phyloP scores from a whole-genome alignment of 2,329 filamentous ascomycete genomes.

The Phaeosphaeria sp. region DNA sequence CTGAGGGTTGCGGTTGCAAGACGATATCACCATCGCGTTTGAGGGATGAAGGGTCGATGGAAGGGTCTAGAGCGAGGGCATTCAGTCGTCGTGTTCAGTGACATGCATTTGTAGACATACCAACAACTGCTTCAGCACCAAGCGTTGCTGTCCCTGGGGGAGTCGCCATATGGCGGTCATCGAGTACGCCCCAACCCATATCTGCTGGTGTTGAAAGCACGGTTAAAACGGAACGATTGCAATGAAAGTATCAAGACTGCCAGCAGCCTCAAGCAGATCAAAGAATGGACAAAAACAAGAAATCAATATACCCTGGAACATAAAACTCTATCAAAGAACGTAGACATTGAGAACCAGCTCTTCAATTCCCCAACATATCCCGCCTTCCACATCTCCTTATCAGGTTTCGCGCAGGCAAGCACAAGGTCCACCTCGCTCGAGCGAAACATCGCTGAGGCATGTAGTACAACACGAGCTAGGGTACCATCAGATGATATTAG shows the following conservation, averaged over 20 bases:
- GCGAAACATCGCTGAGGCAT: background rate
- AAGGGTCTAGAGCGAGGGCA: background rate
- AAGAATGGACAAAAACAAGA: background rate
- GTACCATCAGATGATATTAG: background rate
- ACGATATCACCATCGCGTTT: conserved; percentile 70
- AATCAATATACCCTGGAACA: background rate
- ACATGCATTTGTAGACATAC: no score
- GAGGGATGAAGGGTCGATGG: conserved; percentile 19
- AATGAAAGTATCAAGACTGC: conserved; percentile 20
- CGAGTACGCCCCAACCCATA: conserved; percentile 41
- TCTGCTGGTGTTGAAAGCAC: conserved; percentile 6
- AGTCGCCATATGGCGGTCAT: conserved; percentile 37
- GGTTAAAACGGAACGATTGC: background rate
- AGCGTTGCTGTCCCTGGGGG: conserved; percentile 42
- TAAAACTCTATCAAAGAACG: background rate
- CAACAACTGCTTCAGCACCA: conserved; percentile 8
- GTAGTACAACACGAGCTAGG: background rate
- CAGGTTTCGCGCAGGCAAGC: background rate
- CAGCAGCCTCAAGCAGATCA: conserved; percentile 26
- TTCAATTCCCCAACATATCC: background rate
- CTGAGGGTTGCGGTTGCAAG: conserved; percentile 86
- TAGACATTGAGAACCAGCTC: background rate
- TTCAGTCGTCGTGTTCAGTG: no score
- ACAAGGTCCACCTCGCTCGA: background rate
- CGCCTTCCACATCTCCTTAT: background rate